Percentiles rank a stretch among this genome's conserved stretches.
phyloP scores from a whole-genome alignment of 2,329 filamentous ascomycete genomes.

The Didymosphaeria variabile region DNA sequence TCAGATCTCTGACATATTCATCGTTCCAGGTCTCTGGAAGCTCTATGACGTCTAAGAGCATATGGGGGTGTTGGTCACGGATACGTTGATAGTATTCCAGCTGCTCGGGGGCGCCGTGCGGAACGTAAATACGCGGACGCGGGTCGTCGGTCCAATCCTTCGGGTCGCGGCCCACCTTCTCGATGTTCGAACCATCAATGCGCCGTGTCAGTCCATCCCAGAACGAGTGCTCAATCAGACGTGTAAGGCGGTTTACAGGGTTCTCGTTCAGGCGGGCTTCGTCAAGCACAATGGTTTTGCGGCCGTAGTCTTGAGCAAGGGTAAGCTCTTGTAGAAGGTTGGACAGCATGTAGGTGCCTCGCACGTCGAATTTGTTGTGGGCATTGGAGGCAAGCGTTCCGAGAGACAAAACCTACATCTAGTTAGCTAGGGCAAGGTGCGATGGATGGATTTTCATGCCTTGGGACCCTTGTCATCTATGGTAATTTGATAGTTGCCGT shows the following conservation, averaged over 20 bases:
- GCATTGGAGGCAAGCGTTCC: conserved; percentile 88
- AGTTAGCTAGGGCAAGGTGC: conserved; percentile 33
- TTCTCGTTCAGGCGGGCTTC: conserved; percentile 94
- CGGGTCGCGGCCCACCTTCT: conserved; percentile 84
- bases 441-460: conserved; percentile 56
- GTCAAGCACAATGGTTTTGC: conserved; percentile 89
- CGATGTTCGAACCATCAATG: conserved; percentile 88
- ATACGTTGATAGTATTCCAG: conserved; percentile 87
- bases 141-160: conserved; percentile 96
- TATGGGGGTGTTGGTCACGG: conserved; percentile 79
- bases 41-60: conserved; percentile 85
- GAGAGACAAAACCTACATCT: conserved; percentile 74
- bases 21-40: conserved; percentile 76
- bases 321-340: conserved; percentile 96
- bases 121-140: conserved; percentile 90
- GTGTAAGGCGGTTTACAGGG: conserved; percentile 84
- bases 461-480: conserved; percentile 96
- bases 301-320: conserved; percentile 88
- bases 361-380: conserved; percentile 86
- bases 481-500: conserved; percentile 95
- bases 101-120: conserved; percentile 83
- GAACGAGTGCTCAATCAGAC: conserved; percentile 88
- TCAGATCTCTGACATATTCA: conserved; percentile 82
- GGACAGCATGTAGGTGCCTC: conserved; percentile 96
- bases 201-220: conserved; percentile 91